phyloP scores from a whole-genome alignment of 805 yeast genomes.

The Priceomyces castillae region DNA sequence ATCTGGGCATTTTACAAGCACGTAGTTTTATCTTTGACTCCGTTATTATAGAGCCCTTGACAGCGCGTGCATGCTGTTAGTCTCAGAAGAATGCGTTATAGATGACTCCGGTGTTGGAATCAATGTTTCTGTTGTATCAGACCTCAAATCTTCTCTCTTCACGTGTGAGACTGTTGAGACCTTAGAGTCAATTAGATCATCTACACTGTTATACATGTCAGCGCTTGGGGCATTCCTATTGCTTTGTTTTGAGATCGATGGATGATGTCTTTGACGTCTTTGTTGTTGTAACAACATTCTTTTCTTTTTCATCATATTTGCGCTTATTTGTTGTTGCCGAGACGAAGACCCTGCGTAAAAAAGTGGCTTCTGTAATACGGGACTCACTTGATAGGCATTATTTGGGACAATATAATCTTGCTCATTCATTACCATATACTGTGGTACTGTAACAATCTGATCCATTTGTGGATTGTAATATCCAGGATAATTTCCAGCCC shows the following conservation, averaged over 20 bases:
- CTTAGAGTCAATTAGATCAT: conserved; percentile 12
- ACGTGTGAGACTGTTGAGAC: conserved; percentile 11
- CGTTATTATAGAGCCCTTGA: neutral
- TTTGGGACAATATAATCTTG: conserved; percentile 9
- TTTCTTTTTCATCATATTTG: conserved; percentile 33
- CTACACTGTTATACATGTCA: conserved; percentile 6
- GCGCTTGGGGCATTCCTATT: conserved; percentile 6
- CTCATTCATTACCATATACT: conserved; percentile 19
- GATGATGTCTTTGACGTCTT: conserved; percentile 1
- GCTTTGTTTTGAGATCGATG: conserved; percentile 5
- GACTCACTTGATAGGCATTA: conserved; percentile 15
- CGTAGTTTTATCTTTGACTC: neutral
- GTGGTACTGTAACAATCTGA: conserved; percentile 5
- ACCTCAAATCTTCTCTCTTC: conserved; percentile 6
- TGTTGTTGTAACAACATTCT: conserved; percentile 21
- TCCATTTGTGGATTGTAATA: conserved; percentile 2
- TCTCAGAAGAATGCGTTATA: conserved; percentile 10
- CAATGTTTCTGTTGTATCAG: conserved; percentile 9
- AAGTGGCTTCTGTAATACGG: conserved; percentile 9
- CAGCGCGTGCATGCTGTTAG: conserved; percentile 2
- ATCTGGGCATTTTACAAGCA: neutral
- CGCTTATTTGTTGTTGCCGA: conserved; percentile 32
- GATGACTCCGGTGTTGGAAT: conserved; percentile 19
- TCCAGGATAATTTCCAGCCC: neutral
- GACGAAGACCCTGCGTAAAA: conserved; percentile 15